Conservation (phyloP, 306 rosid genomes). For the Cucurbita ficifolia region DNA sequence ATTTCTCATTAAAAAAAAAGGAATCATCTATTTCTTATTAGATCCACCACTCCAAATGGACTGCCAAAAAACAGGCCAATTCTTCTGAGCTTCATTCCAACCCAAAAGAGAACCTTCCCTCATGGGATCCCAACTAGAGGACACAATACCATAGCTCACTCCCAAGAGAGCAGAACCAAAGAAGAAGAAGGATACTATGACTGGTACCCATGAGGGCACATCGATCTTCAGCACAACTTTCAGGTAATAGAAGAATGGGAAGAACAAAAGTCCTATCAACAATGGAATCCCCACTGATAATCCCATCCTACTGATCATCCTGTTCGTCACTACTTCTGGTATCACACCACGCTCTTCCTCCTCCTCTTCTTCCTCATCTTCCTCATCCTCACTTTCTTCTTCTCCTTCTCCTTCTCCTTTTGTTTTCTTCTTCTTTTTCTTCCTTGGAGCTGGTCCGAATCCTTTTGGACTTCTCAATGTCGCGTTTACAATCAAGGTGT, state of each 20-base stretch:
- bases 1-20: too few species aligned
- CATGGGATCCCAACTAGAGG: slow-evolving; percentile 78
- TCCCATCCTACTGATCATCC: slow-evolving; percentile 74
- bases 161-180: slow-evolving; percentile 82
- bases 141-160: slow-evolving; percentile 91
- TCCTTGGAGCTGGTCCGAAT: slow-evolving; percentile 52
- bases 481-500: slow-evolving; percentile 23
- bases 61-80: slow-evolving; percentile 68
- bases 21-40: slow-evolving; percentile 18
- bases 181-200: slow-evolving; percentile 72
- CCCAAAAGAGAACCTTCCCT: slow-evolving; percentile 58
- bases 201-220: slow-evolving; percentile 90
- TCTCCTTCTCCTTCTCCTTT: slow-evolving; percentile 14
- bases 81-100: slow-evolving; percentile 60
- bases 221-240: slow-evolving; percentile 71
- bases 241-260: slow-evolving; percentile 71
- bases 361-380: slow-evolving; percentile 19
- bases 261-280: slow-evolving; percentile 55
- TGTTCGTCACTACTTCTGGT: slow-evolving; percentile 84
- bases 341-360: slow-evolving; percentile 41
- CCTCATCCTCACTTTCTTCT: slow-evolving; percentile 1
- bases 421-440: slow-evolving; percentile 13
- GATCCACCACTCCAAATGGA: slow-evolving; percentile 36
- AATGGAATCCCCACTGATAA: slow-evolving; percentile 68
- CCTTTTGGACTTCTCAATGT: slow-evolving; percentile 54